These are phyloP conservation scores for Podospora fimiseda DNA, from an alignment of 495 filamentous ascomycete species.

Conservation along the genomic window DNA sequence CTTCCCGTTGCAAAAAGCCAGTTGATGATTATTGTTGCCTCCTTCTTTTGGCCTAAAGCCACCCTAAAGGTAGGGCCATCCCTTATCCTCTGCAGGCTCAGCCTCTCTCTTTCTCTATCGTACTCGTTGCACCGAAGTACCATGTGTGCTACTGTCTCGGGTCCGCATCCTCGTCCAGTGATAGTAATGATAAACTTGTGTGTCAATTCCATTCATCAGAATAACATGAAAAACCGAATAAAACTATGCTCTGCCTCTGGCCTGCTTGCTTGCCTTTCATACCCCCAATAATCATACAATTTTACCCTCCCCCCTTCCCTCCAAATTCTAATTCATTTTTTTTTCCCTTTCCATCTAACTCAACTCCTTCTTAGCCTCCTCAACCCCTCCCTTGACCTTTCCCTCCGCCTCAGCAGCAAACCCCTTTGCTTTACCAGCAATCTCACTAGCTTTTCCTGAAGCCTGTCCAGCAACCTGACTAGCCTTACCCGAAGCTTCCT, in stretches of 20 bases:
- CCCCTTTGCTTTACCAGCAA: slow-evolving; percentile 29
- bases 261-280: neutral
- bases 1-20: too few relatives aligned
- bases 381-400: slow-evolving; percentile 26
- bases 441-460: slow-evolving; percentile 27
- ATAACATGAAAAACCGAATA: too few relatives aligned
- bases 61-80: too few relatives aligned
- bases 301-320: slow-evolving; percentile 2
- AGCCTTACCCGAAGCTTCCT: slow-evolving; percentile 22
- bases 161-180: too few relatives aligned
- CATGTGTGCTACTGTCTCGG: too few relatives aligned
- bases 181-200: too few relatives aligned
- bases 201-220: too few relatives aligned
- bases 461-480: slow-evolving; percentile 26
- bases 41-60: too few relatives aligned
- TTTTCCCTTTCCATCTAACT: neutral
- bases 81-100: too few relatives aligned
- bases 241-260: too few relatives aligned
- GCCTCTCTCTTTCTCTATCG: slow-evolving; percentile 1
- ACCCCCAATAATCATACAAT: neutral
- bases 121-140: too few relatives aligned
- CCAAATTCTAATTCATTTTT: slow-evolving; percentile 10
- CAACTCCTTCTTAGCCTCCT: slow-evolving; percentile 20
- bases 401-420: slow-evolving; percentile 34
- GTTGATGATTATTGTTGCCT: too few relatives aligned